Base-by-base conservation (phyloP, 2,329 filamentous ascomycete genomes). In the Colletotrichum sp. region DNA sequence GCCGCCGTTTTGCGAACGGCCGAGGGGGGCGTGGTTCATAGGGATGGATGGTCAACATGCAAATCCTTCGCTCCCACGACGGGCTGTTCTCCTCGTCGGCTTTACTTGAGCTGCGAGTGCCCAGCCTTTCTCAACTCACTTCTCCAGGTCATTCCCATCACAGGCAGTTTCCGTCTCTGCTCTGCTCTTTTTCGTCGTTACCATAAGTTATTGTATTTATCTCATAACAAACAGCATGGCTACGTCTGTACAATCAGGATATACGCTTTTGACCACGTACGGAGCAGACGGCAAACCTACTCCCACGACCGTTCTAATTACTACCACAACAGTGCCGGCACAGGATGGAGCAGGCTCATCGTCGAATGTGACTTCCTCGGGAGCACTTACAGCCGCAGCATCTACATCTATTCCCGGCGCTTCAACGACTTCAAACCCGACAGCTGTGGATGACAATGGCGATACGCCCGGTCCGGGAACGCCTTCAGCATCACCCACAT, bases 171-270 rank as follows among this genome's bases (percentile, higher is more conserved):
- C 3, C 0, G 2, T 59, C 55, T 59, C 26, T 59, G 24, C n/a
- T 49, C 3, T 49, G 10, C 1, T 13, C 2, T 21, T 10, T 49
- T 13, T 0, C 26, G 8, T 59, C 24, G 55, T 0, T 15, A 21
- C n/a, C 8, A 13, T 10, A 49, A 49, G 44, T 3, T 21, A 21
- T 7, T 49, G 44, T 0, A 21, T 18, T 28, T 0, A 7, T 59
- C 24, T 0, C 0, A 59, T 16, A n/a, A 28, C n/a, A 8, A 0
- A 49, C 44, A 49, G 0, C 24, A 59, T 59, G 55, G 0, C 36
- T 18, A 0, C 16, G 36, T 18, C 36, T 44, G 0, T 49, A 1
- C 39, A 1, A 3, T 0, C 18, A 49, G 39, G 39, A 49, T 6
- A 10, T 2, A 49, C 18, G 6, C 39, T 49, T 10, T 1, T 5